Base-by-base conservation (phyloP, 306 rosid genomes). In the Herpetospermum pedunculosum region DNA sequence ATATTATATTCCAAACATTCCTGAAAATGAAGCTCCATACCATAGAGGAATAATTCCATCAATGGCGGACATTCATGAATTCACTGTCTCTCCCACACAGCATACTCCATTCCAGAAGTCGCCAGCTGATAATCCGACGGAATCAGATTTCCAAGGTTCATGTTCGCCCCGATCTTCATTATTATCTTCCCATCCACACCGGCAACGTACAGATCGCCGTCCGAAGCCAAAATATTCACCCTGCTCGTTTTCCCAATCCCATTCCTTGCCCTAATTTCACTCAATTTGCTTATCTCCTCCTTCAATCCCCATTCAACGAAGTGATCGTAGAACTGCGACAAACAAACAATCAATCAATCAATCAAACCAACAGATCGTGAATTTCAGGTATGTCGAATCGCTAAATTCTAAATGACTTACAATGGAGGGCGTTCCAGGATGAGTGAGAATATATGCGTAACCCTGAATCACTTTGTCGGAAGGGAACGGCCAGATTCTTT, bases 401-500 rank as follows among this genome's bases (percentile, higher is more conserved):
- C 19, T 7, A 54, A 11, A 48, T 3, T 18, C 25, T 40, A n/a
- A 60, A 44, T 65, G 37, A 23, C 35, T 73, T 87, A 91, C 97
- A 13, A 92, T 86, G 50, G 81, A 25, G 34, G 96, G 93, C 21
- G 79, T 89, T 13, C 97, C 97, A 2, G 96, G 93, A 77, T 92
- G 97, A 49, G 97, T 92, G 38, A 89, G 86, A 81, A 89, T 87
- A 50, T 92, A 89, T n/a, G 87, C 92, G 74, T 92, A 87, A 69
- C 97, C 97, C 54, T 74, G 90, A 67, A 86, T 81, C 84, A 92
- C 89, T 83, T 92, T 87, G 0, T 85, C 88, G 38, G 79, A 46
- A 3, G 97, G 91, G 77, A 89, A 92, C 50, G 96, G 88, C 96
- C 88, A 86, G 1, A 43, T 0, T 0, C 23, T 64, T 63, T 92